Base-by-base conservation (phyloP, 371 early-diverging fungal genomes). In the Syncephalastrum sp. region DNA sequence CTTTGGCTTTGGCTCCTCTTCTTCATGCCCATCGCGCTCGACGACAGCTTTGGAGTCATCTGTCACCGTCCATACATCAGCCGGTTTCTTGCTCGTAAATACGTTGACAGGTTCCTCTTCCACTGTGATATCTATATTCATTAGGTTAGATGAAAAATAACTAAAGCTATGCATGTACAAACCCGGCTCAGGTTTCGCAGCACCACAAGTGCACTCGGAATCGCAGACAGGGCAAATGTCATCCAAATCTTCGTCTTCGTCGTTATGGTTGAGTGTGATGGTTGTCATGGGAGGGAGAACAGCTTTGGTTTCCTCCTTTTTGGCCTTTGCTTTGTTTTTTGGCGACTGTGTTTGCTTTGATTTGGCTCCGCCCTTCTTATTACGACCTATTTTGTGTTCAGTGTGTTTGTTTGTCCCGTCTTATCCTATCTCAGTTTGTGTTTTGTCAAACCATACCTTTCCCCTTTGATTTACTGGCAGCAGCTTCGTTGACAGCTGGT, bases 141-240 rank as follows among this genome's bases (percentile, higher is more conserved):
- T 10, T 33, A 2, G 5, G 2, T 33, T 2, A 33, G 38, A 33
- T 33, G 50, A 3, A n/a, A 27, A n/a, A 27, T 27, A 23, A 46
- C 5, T 0, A 42, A 0, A 53, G 7, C 12, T 53, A 13, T 43
- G 14, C 17, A 13, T 38, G 13, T 25, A 19, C 49, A 13, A 23
- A 49, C 45, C 21, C 23, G 46, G 24, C 23, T 50, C 58, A 21
- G 48, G 27, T 23, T 47, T 50, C 8, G 60, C 54, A 25, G 55
- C 64, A 21, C 77, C 79, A 57, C 85, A 85, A 4, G 83, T 83
- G 53, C 85, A 85, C 55, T 82, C 79, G 17, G 72, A 75, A 44
- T 85, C 85, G 55, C 85, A 85, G 0, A 85, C 74, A 0, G 82
- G 80, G 54, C 85, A 85, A 23, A 85, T 76, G 51, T 84, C 85